phyloP scores from a whole-genome alignment of 1,139 yeast genomes.

The Hansenula anomala region DNA sequence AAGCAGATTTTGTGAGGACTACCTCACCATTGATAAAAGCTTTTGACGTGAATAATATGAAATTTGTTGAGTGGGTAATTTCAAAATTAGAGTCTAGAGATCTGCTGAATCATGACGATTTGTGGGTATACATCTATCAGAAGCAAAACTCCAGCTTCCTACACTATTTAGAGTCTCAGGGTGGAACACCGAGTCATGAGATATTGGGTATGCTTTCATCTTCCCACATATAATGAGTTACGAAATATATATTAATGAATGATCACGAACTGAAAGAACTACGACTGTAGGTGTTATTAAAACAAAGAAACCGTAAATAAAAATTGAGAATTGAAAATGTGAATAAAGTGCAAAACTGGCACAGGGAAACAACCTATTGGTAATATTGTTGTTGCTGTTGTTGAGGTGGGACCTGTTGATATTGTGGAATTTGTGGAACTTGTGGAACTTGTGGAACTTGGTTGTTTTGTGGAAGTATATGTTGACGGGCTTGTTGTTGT shows the following conservation, averaged over 20 bases:
- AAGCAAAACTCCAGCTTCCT: slow-evolving; percentile 4
- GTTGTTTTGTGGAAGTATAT: neutral
- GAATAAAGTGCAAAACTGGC: neutral
- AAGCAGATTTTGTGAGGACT: slow-evolving; percentile 2
- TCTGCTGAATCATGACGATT: slow-evolving; percentile 9
- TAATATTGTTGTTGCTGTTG: slow-evolving; percentile 17
- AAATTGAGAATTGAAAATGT: slow-evolving; percentile 1
- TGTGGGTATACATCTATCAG: slow-evolving; percentile 15
- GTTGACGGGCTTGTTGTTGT: slow-evolving; percentile 6
- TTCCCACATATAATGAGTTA: neutral
- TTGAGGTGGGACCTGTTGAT: slow-evolving; percentile 11
- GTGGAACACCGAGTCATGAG: slow-evolving; percentile 17
- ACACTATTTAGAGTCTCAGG: slow-evolving; percentile 10
- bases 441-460: slow-evolving; percentile 5
- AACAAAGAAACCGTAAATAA: neutral
- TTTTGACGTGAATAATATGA: slow-evolving; percentile 5
- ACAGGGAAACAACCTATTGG: slow-evolving; percentile 1
- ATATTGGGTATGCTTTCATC: slow-evolving; percentile 8
- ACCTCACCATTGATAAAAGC: slow-evolving; percentile 13
- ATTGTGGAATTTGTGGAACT: slow-evolving; percentile 9
- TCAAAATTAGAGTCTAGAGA: slow-evolving; percentile 3
- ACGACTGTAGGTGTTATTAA: too few species aligned
- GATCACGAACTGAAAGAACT: too few species aligned
- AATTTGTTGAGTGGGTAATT: slow-evolving; percentile 14
- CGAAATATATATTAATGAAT: too few species aligned